phyloP scores from a whole-genome alignment of 2,329 filamentous ascomycete species.

The Monosporascus sp. region DNA sequence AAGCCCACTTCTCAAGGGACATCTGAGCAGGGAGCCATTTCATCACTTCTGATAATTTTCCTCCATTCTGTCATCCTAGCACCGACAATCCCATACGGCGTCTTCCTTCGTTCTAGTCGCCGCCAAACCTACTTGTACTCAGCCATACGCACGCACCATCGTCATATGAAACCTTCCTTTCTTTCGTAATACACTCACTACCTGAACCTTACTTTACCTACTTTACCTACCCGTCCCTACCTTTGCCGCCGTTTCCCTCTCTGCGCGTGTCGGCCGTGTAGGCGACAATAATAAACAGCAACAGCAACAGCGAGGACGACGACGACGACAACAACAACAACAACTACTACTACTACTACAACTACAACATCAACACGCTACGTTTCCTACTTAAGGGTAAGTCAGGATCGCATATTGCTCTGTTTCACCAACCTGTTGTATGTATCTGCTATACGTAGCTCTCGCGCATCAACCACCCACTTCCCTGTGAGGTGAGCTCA shows the following conservation, averaged over 20 bases:
- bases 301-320: too few relatives aligned
- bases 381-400: constrained; percentile 9
- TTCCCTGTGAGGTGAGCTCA: too few relatives aligned
- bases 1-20: background rate
- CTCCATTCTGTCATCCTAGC: background rate
- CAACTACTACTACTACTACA: too few relatives aligned
- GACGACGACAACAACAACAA: too few relatives aligned
- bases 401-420: constrained; percentile 17
- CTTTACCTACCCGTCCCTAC: background rate
- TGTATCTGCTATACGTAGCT: background rate
- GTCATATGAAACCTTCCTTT: background rate
- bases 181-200: background rate
- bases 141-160: background rate
- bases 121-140: background rate
- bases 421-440: constrained; percentile 4
- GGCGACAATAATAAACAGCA: too few relatives aligned
- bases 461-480: too few relatives aligned
- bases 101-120: background rate
- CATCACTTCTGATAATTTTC: background rate
- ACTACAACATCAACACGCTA: background rate
- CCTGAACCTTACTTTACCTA: background rate
- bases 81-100: background rate
- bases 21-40: background rate
- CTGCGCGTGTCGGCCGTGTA: background rate
- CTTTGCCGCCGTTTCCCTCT: background rate